Evolutionary conservation across 2,329 filamentous ascomycete genomes (phyloP).

Genomic region (Rutstroemia sp.): DNA sequence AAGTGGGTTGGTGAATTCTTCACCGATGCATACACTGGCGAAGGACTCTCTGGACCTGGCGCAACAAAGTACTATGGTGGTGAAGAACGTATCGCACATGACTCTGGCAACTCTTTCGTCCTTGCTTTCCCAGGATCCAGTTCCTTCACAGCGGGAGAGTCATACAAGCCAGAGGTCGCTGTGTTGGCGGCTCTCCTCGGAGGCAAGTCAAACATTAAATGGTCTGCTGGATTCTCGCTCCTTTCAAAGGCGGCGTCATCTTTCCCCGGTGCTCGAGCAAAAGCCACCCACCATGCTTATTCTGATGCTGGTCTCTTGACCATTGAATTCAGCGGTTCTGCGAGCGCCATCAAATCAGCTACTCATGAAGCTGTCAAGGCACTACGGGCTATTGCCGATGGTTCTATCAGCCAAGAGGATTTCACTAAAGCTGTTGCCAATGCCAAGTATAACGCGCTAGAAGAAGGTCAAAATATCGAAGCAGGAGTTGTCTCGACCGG

Average conservation of each 20-base stretch:
- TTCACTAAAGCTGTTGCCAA: constrained; percentile 85
- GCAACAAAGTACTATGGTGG: constrained; percentile 87
- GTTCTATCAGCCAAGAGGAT: constrained; percentile 72
- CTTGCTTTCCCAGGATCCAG: constrained; percentile 90
- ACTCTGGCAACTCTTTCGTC: constrained; percentile 72
- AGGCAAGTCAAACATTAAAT: constrained; percentile 88
- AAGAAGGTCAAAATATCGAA: constrained; percentile 70
- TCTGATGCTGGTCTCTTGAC: constrained; percentile 89
- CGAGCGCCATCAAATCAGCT: constrained; percentile 63
- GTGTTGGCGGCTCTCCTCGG: constrained; percentile 87
- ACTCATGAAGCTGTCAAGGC: constrained; percentile 72
- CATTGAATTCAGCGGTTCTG: constrained; percentile 71
- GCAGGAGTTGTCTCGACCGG: constrained; percentile 78
- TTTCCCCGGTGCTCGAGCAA: constrained; percentile 58
- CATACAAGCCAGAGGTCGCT: constrained; percentile 82
- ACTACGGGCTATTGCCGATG: constrained; percentile 72
- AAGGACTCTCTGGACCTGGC: constrained; percentile 47
- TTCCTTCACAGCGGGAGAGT: constrained; percentile 55
- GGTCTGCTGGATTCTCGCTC: constrained; percentile 86
- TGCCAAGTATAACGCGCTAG: constrained; percentile 87
- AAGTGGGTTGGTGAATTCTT: constrained; percentile 97
- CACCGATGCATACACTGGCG: constrained; percentile 53
- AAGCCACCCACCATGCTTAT: constrained; percentile 75
- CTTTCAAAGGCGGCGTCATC: constrained; percentile 70
- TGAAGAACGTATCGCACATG: constrained; percentile 80